Percentiles rank a stretch among this genome's conserved stretches.
These are phyloP conservation scores for Elaeis oleifera DNA, from an alignment of 202 grass and related monocot genomes.

Conservation along the genomic window DNA sequence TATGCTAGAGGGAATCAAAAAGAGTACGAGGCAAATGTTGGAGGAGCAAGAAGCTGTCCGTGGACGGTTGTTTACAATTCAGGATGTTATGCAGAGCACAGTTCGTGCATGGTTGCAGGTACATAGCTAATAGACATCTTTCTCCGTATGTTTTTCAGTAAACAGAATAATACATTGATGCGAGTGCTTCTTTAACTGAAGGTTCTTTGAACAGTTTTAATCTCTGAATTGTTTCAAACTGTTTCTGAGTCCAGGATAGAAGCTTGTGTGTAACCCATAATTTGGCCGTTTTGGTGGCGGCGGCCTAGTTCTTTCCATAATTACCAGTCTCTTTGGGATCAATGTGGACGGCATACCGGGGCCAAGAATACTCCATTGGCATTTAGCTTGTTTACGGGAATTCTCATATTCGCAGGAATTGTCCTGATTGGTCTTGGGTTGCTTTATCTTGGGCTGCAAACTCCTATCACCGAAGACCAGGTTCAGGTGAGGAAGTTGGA, in stretches of 20 bases:
- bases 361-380: constrained; percentile 42
- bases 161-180: too few relatives aligned
- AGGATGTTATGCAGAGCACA: constrained; percentile 76
- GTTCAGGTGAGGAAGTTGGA: constrained; percentile 58
- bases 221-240: not conserved
- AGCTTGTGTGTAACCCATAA: constrained; percentile 61
- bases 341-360: constrained; percentile 73
- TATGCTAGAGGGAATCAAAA: constrained; percentile 54
- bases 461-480: constrained; percentile 52
- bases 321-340: constrained; percentile 62
- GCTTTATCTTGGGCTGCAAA: constrained; percentile 52
- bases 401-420: constrained; percentile 41
- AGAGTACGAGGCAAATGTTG: constrained; percentile 54
- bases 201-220: too few relatives aligned
- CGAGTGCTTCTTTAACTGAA: too few relatives aligned
- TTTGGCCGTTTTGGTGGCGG: constrained; percentile 54
- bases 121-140: constrained; percentile 3
- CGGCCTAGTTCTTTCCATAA: constrained; percentile 58
- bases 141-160: too few relatives aligned
- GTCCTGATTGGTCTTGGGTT: constrained; percentile 33
- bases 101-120: constrained; percentile 77
- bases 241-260: constrained; percentile 33
- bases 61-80: constrained; percentile 63
- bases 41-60: constrained; percentile 70
- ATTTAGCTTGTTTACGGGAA: constrained; percentile 44